Evolutionary conservation across 108 stramenopile genomes (phyloP), one percentile per base, ranked within the genome.

Genomic region (Mayamaea pseudoterrestris): DNA sequence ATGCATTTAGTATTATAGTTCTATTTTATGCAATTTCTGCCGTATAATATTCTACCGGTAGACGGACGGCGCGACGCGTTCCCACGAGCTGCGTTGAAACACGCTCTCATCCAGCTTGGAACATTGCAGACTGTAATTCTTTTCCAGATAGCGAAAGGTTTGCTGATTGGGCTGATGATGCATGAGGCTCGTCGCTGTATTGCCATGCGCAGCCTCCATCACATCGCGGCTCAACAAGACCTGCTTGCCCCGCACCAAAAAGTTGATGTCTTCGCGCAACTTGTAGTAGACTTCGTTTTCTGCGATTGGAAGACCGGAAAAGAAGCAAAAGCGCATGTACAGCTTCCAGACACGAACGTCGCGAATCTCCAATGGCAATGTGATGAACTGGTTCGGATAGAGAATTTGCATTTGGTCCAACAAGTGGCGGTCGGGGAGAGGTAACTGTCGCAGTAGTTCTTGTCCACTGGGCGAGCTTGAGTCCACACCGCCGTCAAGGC

Each of bases 241-340:
- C 45, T 84, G 80, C 47, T 80, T 73, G 11, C 63, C 57, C 32
- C 62, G 59, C 18, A 44, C 34, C 17, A 45, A 42, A 7, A 58
- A 46, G 0, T 47, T 66, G 2, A 90, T 50, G 14, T 58, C 44
- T 29, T 68, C 65, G 28, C 62, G 58, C 21, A 90, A 76, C 55
- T 78, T 77, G 62, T 90, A 90, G 50, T 90, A 77, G 65, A 80
- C 58, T 50, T 90, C 87, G 21, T 83, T 83, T 50, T 90, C 82
- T n/a, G 82, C 87, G 55, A 90, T 90, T 21, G 87, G 87, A 13
- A 90, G 47, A 20, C 87, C 87, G 5, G 73, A 75, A 62, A 90
- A 90, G 62, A 79, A 90, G 46, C 87, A 90, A 51, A 90, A 84
- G 58, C 79, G 81, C 14, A 84, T 74, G 50, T 68, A 90, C 11